Percentiles rank a stretch among this genome's conserved stretches.
These are phyloP conservation scores for Polyporus arcularius DNA, from an alignment of 768 basidiomycete species.

Conservation along the genomic window DNA sequence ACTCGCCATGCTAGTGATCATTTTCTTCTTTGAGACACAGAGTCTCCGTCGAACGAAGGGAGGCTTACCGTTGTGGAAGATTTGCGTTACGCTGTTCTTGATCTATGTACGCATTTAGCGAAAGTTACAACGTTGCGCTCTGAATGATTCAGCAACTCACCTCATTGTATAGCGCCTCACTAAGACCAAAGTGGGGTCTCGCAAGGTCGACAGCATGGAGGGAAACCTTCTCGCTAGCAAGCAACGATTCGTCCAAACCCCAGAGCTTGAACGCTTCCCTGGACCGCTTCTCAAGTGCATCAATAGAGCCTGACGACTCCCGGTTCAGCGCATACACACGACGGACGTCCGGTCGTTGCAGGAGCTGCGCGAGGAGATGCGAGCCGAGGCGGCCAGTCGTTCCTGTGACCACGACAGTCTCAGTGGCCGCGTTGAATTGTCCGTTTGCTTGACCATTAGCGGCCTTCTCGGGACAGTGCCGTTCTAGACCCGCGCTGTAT, in stretches of 20 bases:
- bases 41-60: neutral
- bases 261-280: constrained; percentile 20
- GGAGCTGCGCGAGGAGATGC: constrained; percentile 29
- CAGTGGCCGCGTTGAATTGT: constrained; percentile 1
- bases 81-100: constrained; percentile 14
- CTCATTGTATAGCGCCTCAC: constrained; percentile 14
- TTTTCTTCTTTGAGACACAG: neutral
- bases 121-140: neutral
- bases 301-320: constrained; percentile 8
- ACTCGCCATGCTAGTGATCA: constrained; percentile 36
- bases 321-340: constrained; percentile 29
- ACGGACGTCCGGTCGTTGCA: constrained; percentile 16
- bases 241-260: constrained; percentile 12
- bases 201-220: constrained; percentile 25
- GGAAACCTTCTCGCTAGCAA: constrained; percentile 16
- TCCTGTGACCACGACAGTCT: constrained; percentile 34
- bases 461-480: constrained; percentile 5
- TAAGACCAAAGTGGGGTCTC: constrained; percentile 21
- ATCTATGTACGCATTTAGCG: constrained; percentile 5
- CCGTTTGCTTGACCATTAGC: constrained; percentile 2
- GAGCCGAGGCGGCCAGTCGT: constrained; percentile 35
- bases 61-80: constrained; percentile 29
- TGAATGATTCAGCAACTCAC: constrained; percentile 2
- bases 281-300: constrained; percentile 14
- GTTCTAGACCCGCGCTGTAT: constrained; percentile 16